Base-by-base conservation (phyloP, 441 rosid genomes). In the Erodium texanum region DNA sequence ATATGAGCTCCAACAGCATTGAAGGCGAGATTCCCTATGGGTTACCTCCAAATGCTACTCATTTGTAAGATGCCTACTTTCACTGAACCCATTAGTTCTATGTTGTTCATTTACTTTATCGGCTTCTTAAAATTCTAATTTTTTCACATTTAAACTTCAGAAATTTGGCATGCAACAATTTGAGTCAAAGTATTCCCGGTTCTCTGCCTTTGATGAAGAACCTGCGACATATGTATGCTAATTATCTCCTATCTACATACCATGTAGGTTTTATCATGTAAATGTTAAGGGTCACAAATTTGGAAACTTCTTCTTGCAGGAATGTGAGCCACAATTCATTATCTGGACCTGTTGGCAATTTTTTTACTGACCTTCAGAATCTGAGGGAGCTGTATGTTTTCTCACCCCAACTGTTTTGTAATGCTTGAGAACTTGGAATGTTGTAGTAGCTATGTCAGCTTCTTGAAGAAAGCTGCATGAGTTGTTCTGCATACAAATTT, bases 301-400 rank as follows among this genome's bases (percentile, higher is more conserved):
- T 64, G 65, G 66, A 65, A 7, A 34, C 77, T 32, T 71, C 20
- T 23, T 66, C 54, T 71, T 80, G 71, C 82, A 95, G 99, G 85
- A 95, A 95, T 78, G 75, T 95, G 76, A 92, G 97, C 84, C 93
- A 83, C 83, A 95, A 94, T 66, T 69, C 70, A n/a, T 78, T 95
- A 64, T 81, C 88, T 63, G 98, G 98, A 82, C 86, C 96, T 23
- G 75, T 95, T 79, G 99, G 98, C 75, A 81, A 89, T 75, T 93
- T 90, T 80, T 95, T 95, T 73, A 68, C 78, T 58, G 92, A 85
- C 76, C 70, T 95, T 64, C 84, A 74, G 62, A 82, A 76, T 79
- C 85, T 95, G 61, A 85, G 76, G 70, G 96, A 86, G 76, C 80
- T 95, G 99, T 95, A 89, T 70, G 86, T 66, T 66, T 76, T 62